Evolutionary conservation across 495 filamentous ascomycete species (phyloP), one percentile per base, ranked within the genome.

Genomic region (Penicillium verhagenii): DNA sequence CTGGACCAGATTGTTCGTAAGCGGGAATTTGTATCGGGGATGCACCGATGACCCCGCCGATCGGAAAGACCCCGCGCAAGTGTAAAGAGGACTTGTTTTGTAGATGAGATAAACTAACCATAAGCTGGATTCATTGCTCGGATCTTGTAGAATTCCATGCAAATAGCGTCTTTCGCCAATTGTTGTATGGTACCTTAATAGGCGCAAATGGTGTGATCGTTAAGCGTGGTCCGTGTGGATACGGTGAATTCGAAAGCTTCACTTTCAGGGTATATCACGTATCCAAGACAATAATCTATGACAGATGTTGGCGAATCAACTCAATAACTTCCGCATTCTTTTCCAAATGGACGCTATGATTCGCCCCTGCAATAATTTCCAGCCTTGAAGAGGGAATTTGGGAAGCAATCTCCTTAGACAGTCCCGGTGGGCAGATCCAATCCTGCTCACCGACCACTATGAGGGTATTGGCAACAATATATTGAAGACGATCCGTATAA

Each of bases 381-480:
- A 50, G 26, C 19, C 33, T 2, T 18, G 47, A 29, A 10, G 8
- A 14, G 18, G 47, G 31, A 4, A 50, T 18, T 14, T 11, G 16
- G 0, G 29, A 35, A 37, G 47, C 47, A 39, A 50, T 50, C 23
- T 23, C 28, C n/a, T 20, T 21, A 1, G 29, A 50, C 1, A 35
- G 8, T 11, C 38, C 28, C 3, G 28, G 28, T 9, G 45, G 45
- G 11, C 26, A 50, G 24, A 50, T 37, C 47, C 47, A 50, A 21
- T 50, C 47, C 10, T 14, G n/a, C 19, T 37, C 47, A n/a, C 53
- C 58, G 11, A 56, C 58, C 18, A 60, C 35, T 0, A 60, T 37
- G 4, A 60, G 37, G 1, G 53, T 60, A 16, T 45, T 39, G 11
- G 49, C 58, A 1, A 33, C 53, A 16, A 60, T 50, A 4, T 11